Percentiles rank a stretch among this genome's conserved stretches.
Evolutionary conservation across 129 eudicot genomes (phyloP).

Genomic region (Lactuca saligna): DNA sequence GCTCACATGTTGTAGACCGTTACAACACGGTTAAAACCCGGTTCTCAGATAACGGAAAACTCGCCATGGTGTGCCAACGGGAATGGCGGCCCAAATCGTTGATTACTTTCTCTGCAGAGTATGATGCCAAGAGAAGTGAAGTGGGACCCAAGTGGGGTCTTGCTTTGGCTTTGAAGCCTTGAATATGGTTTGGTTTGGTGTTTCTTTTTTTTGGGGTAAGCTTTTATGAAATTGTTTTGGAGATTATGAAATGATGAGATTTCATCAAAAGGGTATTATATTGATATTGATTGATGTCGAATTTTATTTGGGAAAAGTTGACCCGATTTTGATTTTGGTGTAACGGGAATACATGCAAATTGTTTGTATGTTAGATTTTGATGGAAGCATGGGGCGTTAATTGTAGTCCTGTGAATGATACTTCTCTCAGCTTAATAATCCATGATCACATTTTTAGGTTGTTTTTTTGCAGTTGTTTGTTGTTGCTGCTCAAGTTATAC

Average conservation of each 20-base stretch:
- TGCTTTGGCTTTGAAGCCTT: slow-evolving; percentile 75
- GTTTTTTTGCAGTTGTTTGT: neutral
- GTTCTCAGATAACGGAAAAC: slow-evolving; percentile 63
- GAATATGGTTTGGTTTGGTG: slow-evolving; percentile 11
- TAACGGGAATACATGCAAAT: slow-evolving; percentile 24
- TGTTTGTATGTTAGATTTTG: slow-evolving; percentile 36
- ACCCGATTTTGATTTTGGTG: slow-evolving; percentile 43
- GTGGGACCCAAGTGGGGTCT: slow-evolving; percentile 67
- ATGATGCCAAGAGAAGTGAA: slow-evolving; percentile 58
- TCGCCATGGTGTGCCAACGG: slow-evolving; percentile 69
- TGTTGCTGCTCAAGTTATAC: too few relatives aligned
- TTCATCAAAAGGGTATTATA: slow-evolving; percentile 19
- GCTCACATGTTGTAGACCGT: slow-evolving; percentile 63
- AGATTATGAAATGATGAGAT: slow-evolving; percentile 2
- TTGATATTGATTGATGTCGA: slow-evolving; percentile 34
- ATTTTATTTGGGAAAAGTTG: slow-evolving; percentile 30
- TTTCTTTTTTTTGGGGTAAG: slow-evolving; percentile 16
- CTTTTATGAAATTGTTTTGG: slow-evolving; percentile 21
- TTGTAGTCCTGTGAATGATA: slow-evolving; percentile 25
- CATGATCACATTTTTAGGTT: slow-evolving; percentile 26
- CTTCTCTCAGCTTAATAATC: slow-evolving; percentile 36
- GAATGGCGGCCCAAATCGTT: slow-evolving; percentile 97
- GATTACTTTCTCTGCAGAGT: slow-evolving; percentile 74
- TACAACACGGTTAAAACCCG: slow-evolving; percentile 60
- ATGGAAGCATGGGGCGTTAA: slow-evolving; percentile 21